These are phyloP conservation scores for Tubosaeta brunneosetosa DNA, from an alignment of 768 basidiomycete species.

Conservation along the genomic window DNA sequence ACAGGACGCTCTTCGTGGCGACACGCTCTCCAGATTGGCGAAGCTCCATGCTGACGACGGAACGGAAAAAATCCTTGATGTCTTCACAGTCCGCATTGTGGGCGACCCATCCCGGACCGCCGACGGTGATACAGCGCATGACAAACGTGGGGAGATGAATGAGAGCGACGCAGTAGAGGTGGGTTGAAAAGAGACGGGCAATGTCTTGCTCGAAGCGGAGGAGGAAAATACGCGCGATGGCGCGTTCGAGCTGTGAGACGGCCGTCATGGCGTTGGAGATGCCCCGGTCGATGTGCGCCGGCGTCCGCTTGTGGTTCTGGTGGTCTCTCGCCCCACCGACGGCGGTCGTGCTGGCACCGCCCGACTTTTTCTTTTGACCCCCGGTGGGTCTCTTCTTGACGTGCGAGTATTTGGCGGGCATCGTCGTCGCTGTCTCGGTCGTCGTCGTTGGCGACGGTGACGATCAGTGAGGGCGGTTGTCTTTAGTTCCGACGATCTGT, in stretches of 20 bases:
- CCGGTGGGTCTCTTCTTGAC: conserved; percentile 59
- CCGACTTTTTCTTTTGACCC: conserved; percentile 43
- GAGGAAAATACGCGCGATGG: conserved; percentile 63
- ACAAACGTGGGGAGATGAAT: conserved; percentile 65
- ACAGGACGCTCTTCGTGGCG: conserved; percentile 74
- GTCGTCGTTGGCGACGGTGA: not conserved
- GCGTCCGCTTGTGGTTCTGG: conserved; percentile 33
- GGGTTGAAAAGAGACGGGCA: conserved; percentile 67
- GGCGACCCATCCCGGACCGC: conserved; percentile 65
- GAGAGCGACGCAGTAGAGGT: conserved; percentile 59
- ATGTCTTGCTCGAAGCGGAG: conserved; percentile 73
- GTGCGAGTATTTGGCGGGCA: conserved; percentile 74
- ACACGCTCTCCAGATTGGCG: conserved; percentile 74
- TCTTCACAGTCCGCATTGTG: conserved; percentile 64
- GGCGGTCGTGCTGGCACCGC: conserved; percentile 8
- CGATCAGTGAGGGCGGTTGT: conserved; percentile 1
- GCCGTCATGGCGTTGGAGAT: conserved; percentile 54
- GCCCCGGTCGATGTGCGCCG: conserved; percentile 49
- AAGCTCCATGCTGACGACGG: conserved; percentile 70
- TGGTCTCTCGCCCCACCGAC: conserved; percentile 19
- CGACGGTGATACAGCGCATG: conserved; percentile 57
- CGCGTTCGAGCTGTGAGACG: conserved; percentile 63
- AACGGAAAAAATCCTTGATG: conserved; percentile 70
- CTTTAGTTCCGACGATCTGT: conserved; percentile 9
- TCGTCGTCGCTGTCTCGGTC: conserved; percentile 20